Conservation (phyloP, 805 yeast genomes). For the Ogataea trehaloabstinens region DNA sequence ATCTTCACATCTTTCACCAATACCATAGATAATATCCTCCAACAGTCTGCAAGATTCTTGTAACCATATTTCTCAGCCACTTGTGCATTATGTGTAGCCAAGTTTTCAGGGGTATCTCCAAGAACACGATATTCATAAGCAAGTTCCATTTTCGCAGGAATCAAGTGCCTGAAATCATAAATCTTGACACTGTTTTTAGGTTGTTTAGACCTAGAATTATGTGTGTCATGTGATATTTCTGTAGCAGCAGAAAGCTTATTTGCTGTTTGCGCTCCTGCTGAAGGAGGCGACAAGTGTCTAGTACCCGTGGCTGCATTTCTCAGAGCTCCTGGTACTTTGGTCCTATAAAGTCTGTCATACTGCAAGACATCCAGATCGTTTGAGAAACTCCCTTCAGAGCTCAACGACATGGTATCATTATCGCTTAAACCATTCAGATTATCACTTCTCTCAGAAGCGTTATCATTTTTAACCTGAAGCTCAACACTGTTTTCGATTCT, state of each 20-base stretch:
- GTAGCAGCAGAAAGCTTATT: conserved; percentile 37
- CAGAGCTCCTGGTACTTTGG: conserved; percentile 52
- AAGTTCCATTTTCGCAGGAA: conserved; percentile 72
- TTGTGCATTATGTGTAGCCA: conserved; percentile 67
- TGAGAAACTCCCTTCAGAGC: conserved; percentile 57
- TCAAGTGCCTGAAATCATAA: conserved; percentile 62
- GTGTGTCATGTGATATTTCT: conserved; percentile 31
- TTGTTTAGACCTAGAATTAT: conserved; percentile 19
- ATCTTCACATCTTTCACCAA: conserved; percentile 40
- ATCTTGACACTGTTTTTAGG: conserved; percentile 58
- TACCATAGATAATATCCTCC: conserved; percentile 60
- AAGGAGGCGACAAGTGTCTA: conserved; percentile 20
- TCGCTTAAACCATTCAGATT: conserved; percentile 29
- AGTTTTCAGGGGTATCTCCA: conserved; percentile 60
- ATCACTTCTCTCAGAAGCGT: conserved; percentile 17
- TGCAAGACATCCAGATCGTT: conserved; percentile 68
- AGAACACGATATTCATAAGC: conserved; percentile 65
- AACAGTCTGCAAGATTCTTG: conserved; percentile 64
- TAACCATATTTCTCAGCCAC: conserved; percentile 67
- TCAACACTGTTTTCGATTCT: conserved; percentile 24
- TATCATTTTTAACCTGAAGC: conserved; percentile 5
- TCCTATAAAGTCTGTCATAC: conserved; percentile 51
- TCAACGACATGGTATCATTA: conserved; percentile 26
- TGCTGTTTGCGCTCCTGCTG: conserved; percentile 30
- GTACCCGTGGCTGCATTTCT: conserved; percentile 34